These are phyloP conservation scores for Cladorrhinum sp. DNA, from an alignment of 2,329 filamentous ascomycete genomes.

Conservation along the genomic window DNA sequence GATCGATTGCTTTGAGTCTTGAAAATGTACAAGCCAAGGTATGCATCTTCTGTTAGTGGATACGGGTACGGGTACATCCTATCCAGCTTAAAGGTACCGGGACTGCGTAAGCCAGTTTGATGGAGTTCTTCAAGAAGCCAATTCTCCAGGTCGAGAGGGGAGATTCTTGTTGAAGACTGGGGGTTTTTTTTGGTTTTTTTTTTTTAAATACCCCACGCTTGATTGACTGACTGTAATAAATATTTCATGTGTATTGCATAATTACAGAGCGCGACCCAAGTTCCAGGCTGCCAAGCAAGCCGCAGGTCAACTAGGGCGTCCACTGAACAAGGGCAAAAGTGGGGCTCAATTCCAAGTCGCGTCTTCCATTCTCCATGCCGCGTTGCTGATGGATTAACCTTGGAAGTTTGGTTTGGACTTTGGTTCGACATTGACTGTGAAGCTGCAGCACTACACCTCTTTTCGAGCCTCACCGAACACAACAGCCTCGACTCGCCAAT, in stretches of 20 bases:
- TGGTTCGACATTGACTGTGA: background rate
- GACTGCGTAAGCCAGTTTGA: background rate
- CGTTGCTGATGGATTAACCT: background rate
- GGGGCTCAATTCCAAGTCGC: constrained; percentile 10
- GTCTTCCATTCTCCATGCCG: background rate
- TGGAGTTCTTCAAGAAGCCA: too few species aligned
- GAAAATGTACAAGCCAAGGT: too few species aligned
- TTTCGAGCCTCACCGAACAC: background rate
- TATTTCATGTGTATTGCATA: too few species aligned
- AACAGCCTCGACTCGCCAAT: background rate
- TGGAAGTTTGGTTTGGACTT: too few species aligned
- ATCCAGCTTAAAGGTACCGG: background rate
- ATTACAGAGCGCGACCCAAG: background rate
- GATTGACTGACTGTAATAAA: too few species aligned
- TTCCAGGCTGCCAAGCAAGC: too few species aligned
- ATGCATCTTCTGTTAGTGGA: background rate
- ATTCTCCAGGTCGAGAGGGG: background rate
- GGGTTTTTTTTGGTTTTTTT: too few species aligned
- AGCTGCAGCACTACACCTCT: background rate
- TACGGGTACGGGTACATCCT: background rate
- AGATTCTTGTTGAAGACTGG: background rate
- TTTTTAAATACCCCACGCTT: too few species aligned
- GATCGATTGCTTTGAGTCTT: background rate
- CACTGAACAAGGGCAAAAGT: background rate
- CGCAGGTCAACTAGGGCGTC: background rate